These are phyloP conservation scores for Plasmopara viticola DNA, from an alignment of 352 stramenopile species.

Conservation along the genomic window DNA sequence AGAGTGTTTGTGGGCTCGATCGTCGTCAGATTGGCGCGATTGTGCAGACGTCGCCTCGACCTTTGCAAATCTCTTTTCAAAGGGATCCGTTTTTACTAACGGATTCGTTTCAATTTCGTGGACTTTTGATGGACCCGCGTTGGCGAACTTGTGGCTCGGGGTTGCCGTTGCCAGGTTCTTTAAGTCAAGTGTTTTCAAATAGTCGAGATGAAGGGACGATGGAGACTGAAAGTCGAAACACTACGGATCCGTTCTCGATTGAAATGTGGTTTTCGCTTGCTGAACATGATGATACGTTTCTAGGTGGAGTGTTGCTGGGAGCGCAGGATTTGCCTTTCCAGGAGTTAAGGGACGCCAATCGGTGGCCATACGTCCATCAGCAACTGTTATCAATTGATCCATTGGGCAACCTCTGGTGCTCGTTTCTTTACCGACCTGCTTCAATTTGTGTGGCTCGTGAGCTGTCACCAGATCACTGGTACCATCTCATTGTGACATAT, in stretches of 20 bases:
- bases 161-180: conserved; percentile 35
- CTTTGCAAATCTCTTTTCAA: conserved; percentile 55
- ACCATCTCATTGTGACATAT: conserved; percentile 61
- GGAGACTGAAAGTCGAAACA: conserved; percentile 12
- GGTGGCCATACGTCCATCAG: conserved; percentile 53
- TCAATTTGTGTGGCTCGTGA: conserved; percentile 44
- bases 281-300: conserved; percentile 44
- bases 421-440: conserved; percentile 40
- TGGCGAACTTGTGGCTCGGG: conserved; percentile 56
- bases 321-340: conserved; percentile 49
- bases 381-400: conserved; percentile 58
- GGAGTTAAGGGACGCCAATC: conserved; percentile 26
- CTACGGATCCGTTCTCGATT: conserved; percentile 38
- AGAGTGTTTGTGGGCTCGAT: conserved; percentile 49
- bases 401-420: conserved; percentile 52
- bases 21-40: conserved; percentile 54
- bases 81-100: conserved; percentile 41
- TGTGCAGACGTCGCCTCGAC: conserved; percentile 48
- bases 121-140: conserved; percentile 38
- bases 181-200: conserved; percentile 30
- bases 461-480: conserved; percentile 51
- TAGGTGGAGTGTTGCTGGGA: conserved; percentile 54
- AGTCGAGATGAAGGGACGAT: conserved; percentile 11
- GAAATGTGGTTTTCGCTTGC: conserved; percentile 66
- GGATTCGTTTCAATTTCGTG: conserved; percentile 53